Conservation (phyloP, 306 rosid genomes). For the Vigna unguiculata region DNA sequence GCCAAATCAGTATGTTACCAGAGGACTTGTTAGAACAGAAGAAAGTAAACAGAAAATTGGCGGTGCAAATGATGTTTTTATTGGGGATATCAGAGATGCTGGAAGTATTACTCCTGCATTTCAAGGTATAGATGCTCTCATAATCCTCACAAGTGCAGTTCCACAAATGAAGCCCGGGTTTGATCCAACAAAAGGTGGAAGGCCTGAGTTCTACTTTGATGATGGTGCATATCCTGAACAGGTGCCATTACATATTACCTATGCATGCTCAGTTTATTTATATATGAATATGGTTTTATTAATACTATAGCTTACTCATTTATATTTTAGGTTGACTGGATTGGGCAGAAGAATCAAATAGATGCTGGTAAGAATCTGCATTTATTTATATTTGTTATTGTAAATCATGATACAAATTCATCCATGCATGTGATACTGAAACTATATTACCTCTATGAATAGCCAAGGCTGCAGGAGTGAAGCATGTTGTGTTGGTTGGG, state of each 20-base stretch:
- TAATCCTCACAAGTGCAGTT: slow-evolving; percentile 92
- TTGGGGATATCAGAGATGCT: slow-evolving; percentile 84
- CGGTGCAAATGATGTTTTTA: slow-evolving; percentile 70
- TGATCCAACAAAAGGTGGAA: slow-evolving; percentile 87
- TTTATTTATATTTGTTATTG: slow-evolving; percentile 27
- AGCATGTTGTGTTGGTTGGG: slow-evolving; percentile 92
- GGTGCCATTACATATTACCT: slow-evolving; percentile 52
- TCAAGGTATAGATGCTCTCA: slow-evolving; percentile 79
- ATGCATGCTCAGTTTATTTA: neutral
- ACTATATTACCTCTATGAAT: slow-evolving; percentile 43
- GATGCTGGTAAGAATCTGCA: slow-evolving; percentile 70
- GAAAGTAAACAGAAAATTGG: slow-evolving; percentile 87
- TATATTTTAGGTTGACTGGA: slow-evolving; percentile 89
- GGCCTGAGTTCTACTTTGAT: slow-evolving; percentile 89
- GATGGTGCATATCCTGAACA: slow-evolving; percentile 94
- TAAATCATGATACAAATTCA: neutral
- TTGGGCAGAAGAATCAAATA: slow-evolving; percentile 95
- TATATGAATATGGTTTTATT: slow-evolving; percentile 3
- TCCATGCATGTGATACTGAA: slow-evolving; percentile 34
- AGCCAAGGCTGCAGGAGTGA: slow-evolving; percentile 96
- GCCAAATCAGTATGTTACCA: slow-evolving; percentile 67
- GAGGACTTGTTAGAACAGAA: slow-evolving; percentile 85
- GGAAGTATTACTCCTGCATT: slow-evolving; percentile 75
- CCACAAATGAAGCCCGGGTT: slow-evolving; percentile 86
- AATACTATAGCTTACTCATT: slow-evolving; percentile 5